Evolutionary conservation across 2,329 filamentous ascomycete species (phyloP), one percentile per base, ranked within the genome.

Genomic region (Ophiostoma tasmaniense): DNA sequence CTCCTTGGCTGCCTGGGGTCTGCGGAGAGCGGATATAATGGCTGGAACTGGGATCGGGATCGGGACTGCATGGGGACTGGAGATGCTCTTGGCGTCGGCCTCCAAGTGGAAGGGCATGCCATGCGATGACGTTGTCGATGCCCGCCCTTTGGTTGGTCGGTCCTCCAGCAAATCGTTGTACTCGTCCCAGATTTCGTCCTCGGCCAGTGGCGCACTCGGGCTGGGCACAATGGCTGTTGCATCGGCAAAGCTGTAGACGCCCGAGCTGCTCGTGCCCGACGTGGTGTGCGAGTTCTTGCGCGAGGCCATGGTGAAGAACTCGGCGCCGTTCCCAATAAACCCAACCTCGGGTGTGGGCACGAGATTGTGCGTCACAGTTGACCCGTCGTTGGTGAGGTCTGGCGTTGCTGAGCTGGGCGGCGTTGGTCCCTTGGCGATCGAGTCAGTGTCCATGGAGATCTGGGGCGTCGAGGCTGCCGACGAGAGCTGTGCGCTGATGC

Each of bases 121-220:
- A 33, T 82, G 80, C 0, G 87, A 88, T 0, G 85, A 87, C 0
- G 82, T 84, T 5, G 83, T 80, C 0, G 86, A 87, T 1, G 79
- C 78, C 2, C 83, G 82, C 1, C 78, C 78, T 71, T 81, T 80
- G 39, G 75, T 70, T 6, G 76, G 76, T 11, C 82, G 83, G 13
- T 91, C 89, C 67, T 91, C 90, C 68, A 97, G 85, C 14, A 97
- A 81, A 74, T 97, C 94, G 73, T 98, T 89, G 75, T 96, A 97
- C 78, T 96, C 94, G 67, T 93, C 89, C 94, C 94, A 98, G 1
- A 97, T 85, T 75, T 97, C 94, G 74, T 97, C 94, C 73, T 96
- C 91, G 0, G 81, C 87, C 3, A 89, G 83, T 0, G 87, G 88
- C 3, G 87, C 86, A 62, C 81, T 82, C 1, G 86, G 82, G 2